A percentile compares a stretch with the other conserved stretches of the same genome.
These are phyloP conservation scores for Elaphomyces granulatus DNA, from an alignment of 495 filamentous ascomycete species.

Conservation along the genomic window DNA sequence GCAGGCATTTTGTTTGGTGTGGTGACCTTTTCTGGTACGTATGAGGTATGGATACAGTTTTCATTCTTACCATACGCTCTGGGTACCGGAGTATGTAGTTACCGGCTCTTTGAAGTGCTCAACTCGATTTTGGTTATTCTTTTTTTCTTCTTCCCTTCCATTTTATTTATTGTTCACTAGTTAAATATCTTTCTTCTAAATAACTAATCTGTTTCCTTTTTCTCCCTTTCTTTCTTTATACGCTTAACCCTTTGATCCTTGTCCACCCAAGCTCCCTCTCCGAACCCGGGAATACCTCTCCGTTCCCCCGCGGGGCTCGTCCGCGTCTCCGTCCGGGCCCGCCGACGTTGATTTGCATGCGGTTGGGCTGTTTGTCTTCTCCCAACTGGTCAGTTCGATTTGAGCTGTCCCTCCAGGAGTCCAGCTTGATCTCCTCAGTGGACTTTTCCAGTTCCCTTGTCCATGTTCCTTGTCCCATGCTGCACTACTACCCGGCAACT, in stretches of 20 bases:
- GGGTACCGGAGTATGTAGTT: constrained; percentile 11
- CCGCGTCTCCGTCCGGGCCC: background rate
- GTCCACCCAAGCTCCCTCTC: background rate
- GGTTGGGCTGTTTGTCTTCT: no score
- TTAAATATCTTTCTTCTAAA: constrained; percentile 7
- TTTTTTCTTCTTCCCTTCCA: constrained; percentile 2
- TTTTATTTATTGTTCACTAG: no score
- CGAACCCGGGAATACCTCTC: no score
- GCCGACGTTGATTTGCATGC: background rate
- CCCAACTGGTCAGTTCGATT: no score
- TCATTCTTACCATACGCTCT: background rate
- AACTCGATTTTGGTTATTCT: constrained; percentile 5
- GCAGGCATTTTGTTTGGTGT: background rate
- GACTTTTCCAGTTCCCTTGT: no score
- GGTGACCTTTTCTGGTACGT: background rate
- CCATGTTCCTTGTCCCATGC: no score
- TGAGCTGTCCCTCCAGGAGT: no score
- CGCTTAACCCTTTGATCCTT: background rate
- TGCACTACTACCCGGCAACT: no score
- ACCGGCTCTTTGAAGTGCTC: constrained; percentile 1
- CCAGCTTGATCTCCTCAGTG: background rate
- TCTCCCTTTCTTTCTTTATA: background rate
- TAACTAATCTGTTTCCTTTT: no score
- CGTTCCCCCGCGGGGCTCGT: background rate
- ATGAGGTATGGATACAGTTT: background rate